Conservation (phyloP, 1,284 basidiomycete genomes). For the Ustilago loliicola region DNA sequence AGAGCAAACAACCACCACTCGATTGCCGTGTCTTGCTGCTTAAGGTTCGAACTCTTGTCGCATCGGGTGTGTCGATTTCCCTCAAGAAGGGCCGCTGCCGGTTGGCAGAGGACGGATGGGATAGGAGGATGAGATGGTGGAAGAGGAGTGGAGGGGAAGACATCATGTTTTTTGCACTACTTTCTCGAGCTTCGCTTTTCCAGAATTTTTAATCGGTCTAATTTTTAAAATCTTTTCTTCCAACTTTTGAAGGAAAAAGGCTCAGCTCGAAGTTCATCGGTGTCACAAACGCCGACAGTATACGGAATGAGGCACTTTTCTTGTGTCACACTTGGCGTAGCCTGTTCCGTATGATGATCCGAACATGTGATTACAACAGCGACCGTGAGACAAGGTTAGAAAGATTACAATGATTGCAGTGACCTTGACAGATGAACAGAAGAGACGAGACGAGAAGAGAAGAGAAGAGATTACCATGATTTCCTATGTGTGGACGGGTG, state of each 20-base stretch:
- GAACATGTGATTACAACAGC: background rate
- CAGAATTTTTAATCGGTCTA: background rate
- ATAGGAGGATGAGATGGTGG: background rate
- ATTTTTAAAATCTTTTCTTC: background rate
- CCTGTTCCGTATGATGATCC: background rate
- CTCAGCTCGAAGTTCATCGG: background rate
- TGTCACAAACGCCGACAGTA: background rate
- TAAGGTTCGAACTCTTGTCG: background rate
- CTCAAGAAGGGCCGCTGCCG: background rate
- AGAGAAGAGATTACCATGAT: background rate
- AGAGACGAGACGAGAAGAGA: background rate
- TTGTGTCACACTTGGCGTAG: background rate
- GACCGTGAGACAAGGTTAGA: background rate
- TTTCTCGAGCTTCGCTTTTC: slow-evolving; percentile 2
- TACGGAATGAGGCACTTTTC: background rate
- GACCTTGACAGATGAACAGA: background rate
- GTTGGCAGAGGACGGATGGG: background rate
- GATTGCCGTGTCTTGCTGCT: background rate
- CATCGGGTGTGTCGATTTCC: background rate
- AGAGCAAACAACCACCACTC: background rate
- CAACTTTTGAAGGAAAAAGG: background rate
- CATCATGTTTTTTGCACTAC: background rate
- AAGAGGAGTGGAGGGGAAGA: background rate
- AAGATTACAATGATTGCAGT: background rate
- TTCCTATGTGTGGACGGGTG: background rate